A percentile compares a stretch with the other conserved stretches of the same genome.
These are phyloP conservation scores for Candida koratica DNA, from an alignment of 805 yeast genomes.

Conservation along the genomic window DNA sequence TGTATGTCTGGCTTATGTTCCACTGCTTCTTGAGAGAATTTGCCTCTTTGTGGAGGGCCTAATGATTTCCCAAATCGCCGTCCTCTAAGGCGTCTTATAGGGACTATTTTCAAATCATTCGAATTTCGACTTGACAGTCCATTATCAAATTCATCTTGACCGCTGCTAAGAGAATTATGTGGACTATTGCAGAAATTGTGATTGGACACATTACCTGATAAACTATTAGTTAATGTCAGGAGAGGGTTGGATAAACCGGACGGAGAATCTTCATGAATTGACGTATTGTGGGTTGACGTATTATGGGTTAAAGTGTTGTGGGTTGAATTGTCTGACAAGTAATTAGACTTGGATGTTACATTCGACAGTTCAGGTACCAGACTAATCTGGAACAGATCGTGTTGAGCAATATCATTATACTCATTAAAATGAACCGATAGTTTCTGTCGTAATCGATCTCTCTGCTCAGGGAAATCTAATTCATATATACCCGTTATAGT, in stretches of 20 bases:
- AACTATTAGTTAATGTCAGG: conserved; percentile 6
- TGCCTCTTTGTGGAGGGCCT: conserved; percentile 48
- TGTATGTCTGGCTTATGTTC: background rate
- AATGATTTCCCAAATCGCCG: conserved; percentile 36
- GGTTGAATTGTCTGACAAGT: conserved; percentile 10
- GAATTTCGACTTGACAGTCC: conserved; percentile 6
- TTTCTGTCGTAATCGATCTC: conserved; percentile 22
- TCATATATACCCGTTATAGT: conserved; percentile 29
- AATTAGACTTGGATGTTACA: conserved; percentile 13
- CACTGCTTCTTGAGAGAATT: conserved; percentile 1
- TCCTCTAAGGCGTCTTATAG: conserved; percentile 29
- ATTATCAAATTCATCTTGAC: conserved; percentile 1
- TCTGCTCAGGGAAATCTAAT: conserved; percentile 26
- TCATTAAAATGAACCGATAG: conserved; percentile 32
- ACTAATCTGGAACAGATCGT: background rate
- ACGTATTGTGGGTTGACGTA: background rate
- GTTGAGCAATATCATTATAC: background rate
- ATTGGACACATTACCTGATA: conserved; percentile 10
- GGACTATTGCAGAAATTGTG: conserved; percentile 7
- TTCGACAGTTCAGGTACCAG: background rate
- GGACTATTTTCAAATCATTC: conserved; percentile 10
- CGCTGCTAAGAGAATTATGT: conserved; percentile 6
- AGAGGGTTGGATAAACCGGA: conserved; percentile 11
- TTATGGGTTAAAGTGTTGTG: conserved; percentile 3
- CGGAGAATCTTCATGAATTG: conserved; percentile 12